These are phyloP conservation scores for Schizopora paradoxa DNA, from an alignment of 1,284 basidiomycete species.

Conservation along the genomic window DNA sequence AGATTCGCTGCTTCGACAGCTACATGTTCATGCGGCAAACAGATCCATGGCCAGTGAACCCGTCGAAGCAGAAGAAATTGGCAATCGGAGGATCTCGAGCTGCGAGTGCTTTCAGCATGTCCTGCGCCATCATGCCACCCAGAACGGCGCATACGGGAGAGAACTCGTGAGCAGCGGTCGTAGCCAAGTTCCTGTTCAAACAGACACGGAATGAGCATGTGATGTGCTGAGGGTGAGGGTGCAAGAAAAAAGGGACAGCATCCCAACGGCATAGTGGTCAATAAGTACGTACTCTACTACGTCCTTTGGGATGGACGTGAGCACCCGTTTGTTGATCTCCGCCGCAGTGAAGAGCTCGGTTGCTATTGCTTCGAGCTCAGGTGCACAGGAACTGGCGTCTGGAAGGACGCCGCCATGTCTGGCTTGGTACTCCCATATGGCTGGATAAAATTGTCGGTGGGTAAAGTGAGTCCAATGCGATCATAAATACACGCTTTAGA, in stretches of 20 bases:
- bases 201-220: slow-evolving; percentile 1
- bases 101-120: slow-evolving; percentile 87
- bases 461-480: slow-evolving; percentile 12
- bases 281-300: slow-evolving; percentile 50
- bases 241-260: neutral
- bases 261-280: too few species aligned
- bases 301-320: slow-evolving; percentile 48
- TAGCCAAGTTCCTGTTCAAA: slow-evolving; percentile 58
- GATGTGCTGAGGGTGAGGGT: slow-evolving; percentile 2
- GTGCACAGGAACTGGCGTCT: slow-evolving; percentile 38
- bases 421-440: slow-evolving; percentile 80
- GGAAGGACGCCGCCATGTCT: slow-evolving; percentile 55
- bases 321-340: slow-evolving; percentile 65
- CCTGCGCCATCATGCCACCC: slow-evolving; percentile 92
- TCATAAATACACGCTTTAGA: neutral
- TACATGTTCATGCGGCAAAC: slow-evolving; percentile 52
- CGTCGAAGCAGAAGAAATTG: slow-evolving; percentile 90
- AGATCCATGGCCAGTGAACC: slow-evolving; percentile 70
- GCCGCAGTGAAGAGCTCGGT: slow-evolving; percentile 55
- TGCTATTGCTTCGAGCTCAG: slow-evolving; percentile 59
- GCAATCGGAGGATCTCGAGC: slow-evolving; percentile 88
- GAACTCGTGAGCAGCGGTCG: slow-evolving; percentile 80
- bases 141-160: slow-evolving; percentile 88
- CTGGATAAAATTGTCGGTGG: slow-evolving; percentile 34
- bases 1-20: too few species aligned